Conservation (phyloP, 2,329 filamentous ascomycete genomes). For the Didymella pomorum region DNA sequence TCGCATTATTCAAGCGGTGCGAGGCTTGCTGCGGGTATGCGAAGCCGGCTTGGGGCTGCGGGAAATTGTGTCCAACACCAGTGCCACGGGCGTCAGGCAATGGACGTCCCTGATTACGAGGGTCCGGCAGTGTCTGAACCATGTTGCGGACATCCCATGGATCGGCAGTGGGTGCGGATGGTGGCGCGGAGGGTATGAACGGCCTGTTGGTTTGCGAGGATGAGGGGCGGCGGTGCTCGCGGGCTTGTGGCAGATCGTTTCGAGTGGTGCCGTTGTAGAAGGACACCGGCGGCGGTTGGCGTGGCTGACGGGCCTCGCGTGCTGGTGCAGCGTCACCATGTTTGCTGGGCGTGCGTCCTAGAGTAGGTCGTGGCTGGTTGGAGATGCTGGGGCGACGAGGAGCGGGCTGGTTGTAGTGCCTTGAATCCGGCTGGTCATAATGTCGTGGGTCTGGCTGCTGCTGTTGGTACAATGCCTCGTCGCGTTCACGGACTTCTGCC, state of each 20-base stretch:
- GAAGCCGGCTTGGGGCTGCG: conserved; percentile 7
- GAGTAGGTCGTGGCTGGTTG: neutral
- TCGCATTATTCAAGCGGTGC: conserved; percentile 23
- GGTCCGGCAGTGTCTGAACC: conserved; percentile 29
- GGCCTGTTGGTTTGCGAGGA: conserved; percentile 17
- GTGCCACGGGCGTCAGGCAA: conserved; percentile 28
- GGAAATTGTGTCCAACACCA: conserved; percentile 10
- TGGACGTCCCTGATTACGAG: neutral
- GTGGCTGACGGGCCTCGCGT: neutral
- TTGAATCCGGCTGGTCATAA: conserved; percentile 30
- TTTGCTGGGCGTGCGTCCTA: neutral
- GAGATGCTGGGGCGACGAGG: conserved; percentile 5
- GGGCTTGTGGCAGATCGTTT: neutral
- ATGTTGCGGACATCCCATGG: conserved; percentile 39
- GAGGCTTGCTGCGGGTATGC: conserved; percentile 26
- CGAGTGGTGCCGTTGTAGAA: conserved; percentile 5
- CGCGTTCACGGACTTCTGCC: conserved; percentile 37
- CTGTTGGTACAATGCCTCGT: conserved; percentile 30
- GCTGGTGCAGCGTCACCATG: neutral
- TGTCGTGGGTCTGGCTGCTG: conserved; percentile 30
- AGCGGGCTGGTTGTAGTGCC: conserved; percentile 36
- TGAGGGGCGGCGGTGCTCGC: conserved; percentile 4
- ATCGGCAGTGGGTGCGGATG: conserved; percentile 7
- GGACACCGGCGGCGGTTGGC: neutral
- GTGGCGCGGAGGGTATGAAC: conserved; percentile 14